Percentiles rank a stretch among this genome's conserved stretches.
phyloP scores from a whole-genome alignment of 768 basidiomycete genomes.

The Trametes maxima region DNA sequence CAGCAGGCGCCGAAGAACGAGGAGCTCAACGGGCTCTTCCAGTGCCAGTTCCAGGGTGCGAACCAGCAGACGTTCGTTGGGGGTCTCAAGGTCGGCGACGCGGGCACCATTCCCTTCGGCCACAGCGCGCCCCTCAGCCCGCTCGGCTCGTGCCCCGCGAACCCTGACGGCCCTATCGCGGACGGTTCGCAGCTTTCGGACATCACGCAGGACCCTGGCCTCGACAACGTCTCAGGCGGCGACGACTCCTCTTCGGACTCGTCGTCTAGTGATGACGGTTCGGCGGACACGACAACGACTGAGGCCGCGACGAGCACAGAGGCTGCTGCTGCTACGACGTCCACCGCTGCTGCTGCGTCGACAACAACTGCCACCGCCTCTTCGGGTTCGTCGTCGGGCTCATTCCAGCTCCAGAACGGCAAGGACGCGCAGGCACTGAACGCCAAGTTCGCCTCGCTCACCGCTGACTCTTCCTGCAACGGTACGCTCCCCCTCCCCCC shows the following conservation, averaged over 20 bases:
- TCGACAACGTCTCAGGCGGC: constrained; percentile 9
- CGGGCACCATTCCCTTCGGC: constrained; percentile 58
- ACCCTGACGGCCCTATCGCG: constrained; percentile 48
- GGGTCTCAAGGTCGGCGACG: constrained; percentile 42
- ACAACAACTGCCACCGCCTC: constrained; percentile 13
- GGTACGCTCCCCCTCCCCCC: constrained; percentile 18
- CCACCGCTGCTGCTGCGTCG: constrained; percentile 16
- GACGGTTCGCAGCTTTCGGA: constrained; percentile 46
- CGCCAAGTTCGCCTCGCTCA: constrained; percentile 35
- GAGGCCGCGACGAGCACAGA: constrained; percentile 23
- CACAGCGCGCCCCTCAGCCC: constrained; percentile 44
- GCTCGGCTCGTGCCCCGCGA: constrained; percentile 53
- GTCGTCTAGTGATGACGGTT: background rate
- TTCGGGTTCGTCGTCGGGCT: constrained; percentile 8
- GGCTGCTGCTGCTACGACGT: constrained; percentile 5
- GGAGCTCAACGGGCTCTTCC: constrained; percentile 57
- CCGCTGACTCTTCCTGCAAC: constrained; percentile 29
- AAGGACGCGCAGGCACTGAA: constrained; percentile 38
- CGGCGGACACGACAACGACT: constrained; percentile 8
- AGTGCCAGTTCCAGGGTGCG: constrained; percentile 57
- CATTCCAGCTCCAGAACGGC: constrained; percentile 35
- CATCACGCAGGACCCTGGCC: constrained; percentile 28
- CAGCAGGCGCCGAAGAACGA: constrained; percentile 52
- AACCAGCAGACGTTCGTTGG: constrained; percentile 48
- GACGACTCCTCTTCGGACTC: constrained; percentile 8